Base-by-base conservation (phyloP, 2,329 filamentous ascomycete genomes). In the Fonsecaea multimorphosa region DNA sequence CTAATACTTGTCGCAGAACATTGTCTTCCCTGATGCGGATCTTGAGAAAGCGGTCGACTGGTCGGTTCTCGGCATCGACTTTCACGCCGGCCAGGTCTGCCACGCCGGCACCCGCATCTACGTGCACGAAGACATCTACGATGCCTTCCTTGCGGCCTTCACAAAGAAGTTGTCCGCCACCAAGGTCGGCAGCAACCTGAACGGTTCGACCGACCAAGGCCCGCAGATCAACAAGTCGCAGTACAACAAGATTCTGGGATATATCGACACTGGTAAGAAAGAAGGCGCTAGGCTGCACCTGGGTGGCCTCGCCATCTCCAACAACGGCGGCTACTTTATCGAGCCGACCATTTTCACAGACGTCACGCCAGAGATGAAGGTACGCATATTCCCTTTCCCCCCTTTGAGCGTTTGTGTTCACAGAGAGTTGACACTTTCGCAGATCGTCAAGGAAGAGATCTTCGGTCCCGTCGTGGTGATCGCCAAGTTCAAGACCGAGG, bases 151-250 rank as follows among this genome's bases (percentile, higher is more conserved):
- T 11, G 65, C 70, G 29, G 70, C 68, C 11, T 75, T 72, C 22
- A 83, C 81, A 9, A 77, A 78, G 49, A 84, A 88, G 58, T 82
- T 88, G 16, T 78, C 81, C 53, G 78, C 81, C n/a, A 84, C 85
- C 36, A 85, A 87, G 58, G 83, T 92, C 12, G 91, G 90, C 61
- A 86, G 92, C 73, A 90, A 89, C 0, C 92, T 91, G 75, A 82
- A 84, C 4, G 85, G 89, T 70, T 81, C 81, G 40, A 91, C 89
- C 0, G 90, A 89, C 79, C 90, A 92, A 73, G 91, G 91, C 0
- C 91, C 91, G 0, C 90, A 92, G 73, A 86, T 92, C 53, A 89
- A 88, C 4, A 89, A 89, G 74, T 77, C 81, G 7, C 90, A 93
- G 74, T 90, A 89, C 72, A 89, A 92, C 58, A 83, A 86, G 44